These are phyloP conservation scores for Dimocarpus longan DNA, from an alignment of 345 rosid species.

Conservation along the genomic window DNA sequence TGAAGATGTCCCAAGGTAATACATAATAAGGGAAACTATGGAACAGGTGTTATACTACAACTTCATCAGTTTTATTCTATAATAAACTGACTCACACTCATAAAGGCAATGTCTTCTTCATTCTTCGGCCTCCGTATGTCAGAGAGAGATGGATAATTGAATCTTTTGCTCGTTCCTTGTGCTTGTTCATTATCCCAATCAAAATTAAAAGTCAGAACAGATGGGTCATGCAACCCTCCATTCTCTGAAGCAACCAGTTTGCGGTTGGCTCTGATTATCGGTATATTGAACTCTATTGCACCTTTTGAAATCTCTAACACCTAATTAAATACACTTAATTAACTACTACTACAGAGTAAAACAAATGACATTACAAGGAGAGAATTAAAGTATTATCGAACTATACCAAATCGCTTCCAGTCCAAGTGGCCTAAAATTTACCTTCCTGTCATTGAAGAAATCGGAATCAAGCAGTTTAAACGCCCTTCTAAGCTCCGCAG, in stretches of 20 bases:
- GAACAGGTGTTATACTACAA: neutral
- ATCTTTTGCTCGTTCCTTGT: constrained; percentile 31
- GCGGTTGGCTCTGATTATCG: constrained; percentile 60
- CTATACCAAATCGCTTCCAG: neutral
- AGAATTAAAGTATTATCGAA: constrained; percentile 1
- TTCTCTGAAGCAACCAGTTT: constrained; percentile 61
- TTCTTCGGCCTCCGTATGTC: constrained; percentile 44
- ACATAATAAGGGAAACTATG: neutral
- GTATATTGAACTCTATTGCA: constrained; percentile 62
- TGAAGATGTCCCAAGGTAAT: constrained; percentile 9
- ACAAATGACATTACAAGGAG: neutral
- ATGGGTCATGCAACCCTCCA: constrained; percentile 77
- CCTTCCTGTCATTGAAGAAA: constrained; percentile 76
- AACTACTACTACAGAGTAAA: neutral
- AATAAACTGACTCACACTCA: constrained; percentile 54
- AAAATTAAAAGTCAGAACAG: constrained; percentile 65
- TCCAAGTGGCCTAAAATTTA: constrained; percentile 16
- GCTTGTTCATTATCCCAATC: constrained; percentile 48
- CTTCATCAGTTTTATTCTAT: neutral
- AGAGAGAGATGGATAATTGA: constrained; percentile 44
- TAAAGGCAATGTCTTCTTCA: constrained; percentile 80
- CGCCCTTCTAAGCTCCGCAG: constrained; percentile 36
- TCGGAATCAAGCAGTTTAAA: constrained; percentile 59
- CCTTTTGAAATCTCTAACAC: constrained; percentile 57
- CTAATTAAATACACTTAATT: constrained; percentile 23